Conservation (phyloP, 1,139 yeast genomes). For the Hanseniaspora sp. region DNA sequence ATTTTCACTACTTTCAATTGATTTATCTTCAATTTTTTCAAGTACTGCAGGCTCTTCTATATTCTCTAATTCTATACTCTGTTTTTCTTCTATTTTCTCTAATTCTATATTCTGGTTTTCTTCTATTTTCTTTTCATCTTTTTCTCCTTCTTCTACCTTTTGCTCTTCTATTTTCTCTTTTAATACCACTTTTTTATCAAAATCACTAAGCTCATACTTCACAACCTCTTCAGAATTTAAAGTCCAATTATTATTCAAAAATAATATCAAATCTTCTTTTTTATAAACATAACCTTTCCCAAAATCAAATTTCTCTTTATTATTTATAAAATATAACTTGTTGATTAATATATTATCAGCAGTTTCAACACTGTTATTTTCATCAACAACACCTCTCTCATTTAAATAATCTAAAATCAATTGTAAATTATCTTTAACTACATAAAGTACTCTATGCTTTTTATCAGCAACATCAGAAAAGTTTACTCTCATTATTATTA, state of each 20-base stretch:
- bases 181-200: not conserved
- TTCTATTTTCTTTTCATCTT: slow-evolving; percentile 19
- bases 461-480: not conserved
- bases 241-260: slow-evolving; percentile 7
- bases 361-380: not conserved
- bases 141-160: slow-evolving; percentile 19
- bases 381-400: slow-evolving; percentile 2
- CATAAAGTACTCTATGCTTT: not conserved
- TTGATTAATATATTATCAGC: slow-evolving; percentile 3
- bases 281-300: slow-evolving; percentile 1
- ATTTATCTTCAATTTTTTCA: too few relatives aligned
- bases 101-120: too few relatives aligned
- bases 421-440: not conserved
- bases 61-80: not conserved
- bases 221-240: slow-evolving; percentile 17
- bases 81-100: not conserved
- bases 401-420: slow-evolving; percentile 3
- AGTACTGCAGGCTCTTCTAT: too few relatives aligned
- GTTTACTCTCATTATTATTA: not conserved
- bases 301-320: slow-evolving; percentile 8
- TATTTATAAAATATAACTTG: slow-evolving; percentile 10
- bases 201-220: slow-evolving; percentile 5
- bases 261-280: not conserved
- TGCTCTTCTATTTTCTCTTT: slow-evolving; percentile 16
- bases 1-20: too few relatives aligned